Evolutionary conservation across 768 basidiomycete genomes (phyloP).

Genomic region (Suillus lakei): DNA sequence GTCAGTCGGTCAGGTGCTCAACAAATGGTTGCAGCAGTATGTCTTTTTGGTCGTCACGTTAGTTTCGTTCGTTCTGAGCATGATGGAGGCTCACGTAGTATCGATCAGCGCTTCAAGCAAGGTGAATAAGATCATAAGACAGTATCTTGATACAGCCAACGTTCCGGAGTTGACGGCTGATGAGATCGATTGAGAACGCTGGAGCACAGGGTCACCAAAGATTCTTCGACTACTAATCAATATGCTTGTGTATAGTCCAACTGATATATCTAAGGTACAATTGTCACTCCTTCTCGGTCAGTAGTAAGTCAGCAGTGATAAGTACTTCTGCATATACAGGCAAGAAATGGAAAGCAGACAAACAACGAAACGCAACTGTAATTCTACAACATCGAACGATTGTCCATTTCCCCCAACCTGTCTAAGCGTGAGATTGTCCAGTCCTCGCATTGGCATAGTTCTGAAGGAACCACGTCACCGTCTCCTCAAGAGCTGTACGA

Average conservation of each 20-base stretch:
- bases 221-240: conserved; percentile 1
- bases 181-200: conserved; percentile 25
- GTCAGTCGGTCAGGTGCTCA: conserved; percentile 20
- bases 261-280: neutral
- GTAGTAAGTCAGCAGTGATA: neutral
- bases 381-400: neutral
- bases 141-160: conserved; percentile 24
- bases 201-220: conserved; percentile 21
- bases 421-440: conserved; percentile 37
- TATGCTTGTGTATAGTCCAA: neutral
- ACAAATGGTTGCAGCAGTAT: conserved; percentile 22
- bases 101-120: conserved; percentile 24
- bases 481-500: conserved; percentile 69
- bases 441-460: conserved; percentile 79
- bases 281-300: neutral
- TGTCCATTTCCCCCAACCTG: neutral
- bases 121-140: conserved; percentile 16
- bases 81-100: neutral
- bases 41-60: neutral
- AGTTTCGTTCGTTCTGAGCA: conserved; percentile 1
- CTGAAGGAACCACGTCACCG: conserved; percentile 86
- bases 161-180: conserved; percentile 27
- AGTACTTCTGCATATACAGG: neutral
- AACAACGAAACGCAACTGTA: neutral
- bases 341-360: neutral